phyloP scores from a whole-genome alignment of 78 protist species.

The Dictyostelium purpureum region DNA sequence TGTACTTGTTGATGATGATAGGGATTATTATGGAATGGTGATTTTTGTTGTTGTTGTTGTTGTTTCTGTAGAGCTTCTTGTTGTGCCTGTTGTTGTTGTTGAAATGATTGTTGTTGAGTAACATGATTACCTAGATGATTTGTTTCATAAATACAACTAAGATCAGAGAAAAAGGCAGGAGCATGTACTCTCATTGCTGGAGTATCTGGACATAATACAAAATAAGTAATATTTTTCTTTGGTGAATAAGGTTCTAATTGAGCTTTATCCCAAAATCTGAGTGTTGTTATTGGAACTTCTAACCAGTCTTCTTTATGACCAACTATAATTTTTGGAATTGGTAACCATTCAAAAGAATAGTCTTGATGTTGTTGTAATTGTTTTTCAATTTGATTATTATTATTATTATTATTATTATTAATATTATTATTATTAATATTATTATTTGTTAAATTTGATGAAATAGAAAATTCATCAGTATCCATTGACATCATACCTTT shows the following conservation, averaged over 20 bases:
- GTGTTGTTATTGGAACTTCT: conserved; percentile 31
- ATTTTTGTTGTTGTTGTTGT: conserved; percentile 19
- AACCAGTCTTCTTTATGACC: conserved; percentile 70
- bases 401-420: neutral
- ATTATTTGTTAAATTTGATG: neutral
- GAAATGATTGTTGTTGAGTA: conserved; percentile 8
- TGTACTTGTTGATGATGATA: neutral
- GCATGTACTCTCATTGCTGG: neutral
- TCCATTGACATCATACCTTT: neutral
- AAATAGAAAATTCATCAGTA: too few species aligned
- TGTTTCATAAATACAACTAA: conserved; percentile 42
- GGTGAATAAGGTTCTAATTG: conserved; percentile 75
- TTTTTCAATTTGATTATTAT: neutral
- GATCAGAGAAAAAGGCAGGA: conserved; percentile 50
- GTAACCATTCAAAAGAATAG: conserved; percentile 26
- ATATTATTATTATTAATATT: neutral
- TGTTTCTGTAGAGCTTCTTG: neutral
- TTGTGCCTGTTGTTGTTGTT: conserved; percentile 44
- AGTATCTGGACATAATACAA: conserved; percentile 60
- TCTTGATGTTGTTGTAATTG: neutral
- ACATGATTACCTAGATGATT: conserved; percentile 74
- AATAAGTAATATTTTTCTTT: conserved; percentile 72
- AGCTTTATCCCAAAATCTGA: conserved; percentile 71
- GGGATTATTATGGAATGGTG: neutral
- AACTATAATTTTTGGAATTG: conserved; percentile 46